A percentile compares a stretch with the other conserved stretches of the same genome.
Conservation (phyloP, 176 grass and related monocot genomes). For the Miscanthus lutarioriparius region DNA sequence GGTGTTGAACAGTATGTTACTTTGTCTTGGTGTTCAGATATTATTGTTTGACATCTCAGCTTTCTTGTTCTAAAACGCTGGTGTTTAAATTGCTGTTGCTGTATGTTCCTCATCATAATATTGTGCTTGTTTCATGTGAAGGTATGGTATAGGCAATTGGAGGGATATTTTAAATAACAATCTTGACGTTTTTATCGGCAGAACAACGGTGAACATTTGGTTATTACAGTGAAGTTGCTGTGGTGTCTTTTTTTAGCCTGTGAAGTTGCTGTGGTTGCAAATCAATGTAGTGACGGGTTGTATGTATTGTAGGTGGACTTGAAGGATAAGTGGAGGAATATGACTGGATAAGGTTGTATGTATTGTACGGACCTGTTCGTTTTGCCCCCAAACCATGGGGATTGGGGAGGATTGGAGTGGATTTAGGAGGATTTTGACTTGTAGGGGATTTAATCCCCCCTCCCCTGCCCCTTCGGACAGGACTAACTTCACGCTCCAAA, state of each 20-base stretch:
- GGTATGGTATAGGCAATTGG: slow-evolving; percentile 68
- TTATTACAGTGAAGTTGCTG: background rate
- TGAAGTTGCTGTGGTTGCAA: background rate
- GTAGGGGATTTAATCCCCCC: too few species aligned
- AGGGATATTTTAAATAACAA: slow-evolving; percentile 55
- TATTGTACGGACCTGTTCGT: too few species aligned
- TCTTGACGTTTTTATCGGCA: slow-evolving; percentile 51
- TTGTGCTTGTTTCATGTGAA: slow-evolving; percentile 24
- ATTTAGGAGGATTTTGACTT: too few species aligned
- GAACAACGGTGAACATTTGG: slow-evolving; percentile 51
- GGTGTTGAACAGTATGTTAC: slow-evolving; percentile 60
- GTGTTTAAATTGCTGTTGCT: slow-evolving; percentile 10
- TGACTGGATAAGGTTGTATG: slow-evolving; percentile 27
- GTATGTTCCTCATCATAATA: background rate
- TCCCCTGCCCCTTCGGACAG: background rate
- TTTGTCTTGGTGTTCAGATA: slow-evolving; percentile 3
- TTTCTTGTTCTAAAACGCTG: background rate
- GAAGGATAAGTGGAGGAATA: slow-evolving; percentile 95
- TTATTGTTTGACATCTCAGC: background rate
- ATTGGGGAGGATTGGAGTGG: too few species aligned
- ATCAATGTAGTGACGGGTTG: background rate
- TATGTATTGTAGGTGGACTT: slow-evolving; percentile 53
- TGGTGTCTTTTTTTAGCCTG: too few species aligned
- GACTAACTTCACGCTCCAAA: background rate
- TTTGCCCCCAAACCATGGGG: too few species aligned